A percentile compares a stretch with the other conserved stretches of the same genome.
phyloP scores from a whole-genome alignment of 495 filamentous ascomycete species.

The Podospora sp. region DNA sequence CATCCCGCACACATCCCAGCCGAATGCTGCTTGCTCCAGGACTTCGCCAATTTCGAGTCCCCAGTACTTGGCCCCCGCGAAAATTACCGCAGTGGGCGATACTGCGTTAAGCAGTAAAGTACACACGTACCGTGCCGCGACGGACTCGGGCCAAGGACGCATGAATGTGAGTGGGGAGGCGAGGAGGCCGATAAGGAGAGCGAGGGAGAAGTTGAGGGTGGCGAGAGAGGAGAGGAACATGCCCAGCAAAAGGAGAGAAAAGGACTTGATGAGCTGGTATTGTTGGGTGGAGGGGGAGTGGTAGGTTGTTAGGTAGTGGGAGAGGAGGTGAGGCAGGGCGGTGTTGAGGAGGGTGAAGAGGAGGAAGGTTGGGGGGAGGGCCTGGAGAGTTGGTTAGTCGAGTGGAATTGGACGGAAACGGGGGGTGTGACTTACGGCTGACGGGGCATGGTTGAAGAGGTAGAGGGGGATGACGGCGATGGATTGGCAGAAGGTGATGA shows the following conservation, averaged over 20 bases:
- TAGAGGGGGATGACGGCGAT: constrained; percentile 83
- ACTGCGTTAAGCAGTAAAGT: constrained; percentile 56
- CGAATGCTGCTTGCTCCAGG: constrained; percentile 77
- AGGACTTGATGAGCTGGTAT: constrained; percentile 77
- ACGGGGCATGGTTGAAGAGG: constrained; percentile 75
- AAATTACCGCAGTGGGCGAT: constrained; percentile 66
- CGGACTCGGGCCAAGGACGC: constrained; percentile 47
- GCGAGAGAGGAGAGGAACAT: constrained; percentile 89
- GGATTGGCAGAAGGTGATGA: constrained; percentile 72
- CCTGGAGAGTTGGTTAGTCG: constrained; percentile 43
- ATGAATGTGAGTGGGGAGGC: constrained; percentile 76
- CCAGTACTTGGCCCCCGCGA: constrained; percentile 54
- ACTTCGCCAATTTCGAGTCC: constrained; percentile 56
- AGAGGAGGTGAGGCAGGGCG: constrained; percentile 59
- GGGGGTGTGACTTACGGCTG: constrained; percentile 56
- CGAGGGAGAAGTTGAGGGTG: constrained; percentile 94
- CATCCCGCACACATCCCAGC: constrained; percentile 89
- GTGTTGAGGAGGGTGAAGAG: constrained; percentile 61
- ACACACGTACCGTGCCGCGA: constrained; percentile 30
- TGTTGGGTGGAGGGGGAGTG: constrained; percentile 66
- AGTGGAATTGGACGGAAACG: constrained; percentile 11
- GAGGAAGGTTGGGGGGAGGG: constrained; percentile 60
- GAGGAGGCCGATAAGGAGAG: constrained; percentile 80
- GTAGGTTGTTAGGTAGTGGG: constrained; percentile 51
- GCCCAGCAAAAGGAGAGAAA: constrained; percentile 89